Conservation (phyloP, 2,329 filamentous ascomycete species). For the Phoma herbarum region DNA sequence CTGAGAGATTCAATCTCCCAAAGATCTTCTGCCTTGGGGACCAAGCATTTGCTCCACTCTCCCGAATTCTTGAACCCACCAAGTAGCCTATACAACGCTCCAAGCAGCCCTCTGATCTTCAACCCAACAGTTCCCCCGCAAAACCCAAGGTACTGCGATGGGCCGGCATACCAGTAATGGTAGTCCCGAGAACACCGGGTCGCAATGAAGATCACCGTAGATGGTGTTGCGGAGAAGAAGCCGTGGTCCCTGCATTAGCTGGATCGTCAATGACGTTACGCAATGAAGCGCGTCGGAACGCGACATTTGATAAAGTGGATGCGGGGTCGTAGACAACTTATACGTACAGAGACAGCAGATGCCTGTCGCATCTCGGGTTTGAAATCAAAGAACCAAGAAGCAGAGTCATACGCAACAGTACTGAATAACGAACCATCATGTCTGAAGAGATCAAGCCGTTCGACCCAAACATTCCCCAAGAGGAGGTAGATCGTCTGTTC, state of each 20-base stretch:
- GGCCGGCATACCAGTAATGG: neutral
- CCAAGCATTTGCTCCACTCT: too few relatives aligned
- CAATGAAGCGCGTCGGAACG: conserved; percentile 7
- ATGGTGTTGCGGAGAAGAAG: conserved; percentile 10
- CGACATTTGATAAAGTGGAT: conserved; percentile 5
- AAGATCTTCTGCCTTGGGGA: too few relatives aligned
- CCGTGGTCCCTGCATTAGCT: conserved; percentile 12
- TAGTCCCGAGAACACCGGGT: neutral
- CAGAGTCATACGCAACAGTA: neutral
- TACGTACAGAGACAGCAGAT: neutral
- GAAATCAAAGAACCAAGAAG: neutral
- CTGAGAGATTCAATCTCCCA: too few relatives aligned
- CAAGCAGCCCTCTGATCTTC: neutral
- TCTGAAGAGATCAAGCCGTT: conserved; percentile 45
- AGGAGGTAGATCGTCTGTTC: conserved; percentile 49
- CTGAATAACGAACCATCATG: conserved; percentile 8
- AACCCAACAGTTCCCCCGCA: neutral
- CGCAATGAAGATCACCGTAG: conserved; percentile 1
- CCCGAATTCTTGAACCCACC: neutral
- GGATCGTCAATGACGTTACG: conserved; percentile 9
- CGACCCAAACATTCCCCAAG: conserved; percentile 44
- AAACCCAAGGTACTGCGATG: neutral
- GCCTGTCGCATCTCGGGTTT: neutral
- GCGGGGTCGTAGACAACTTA: neutral
- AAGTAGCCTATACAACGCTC: conserved; percentile 6